Base-by-base conservation (phyloP, 2,329 filamentous ascomycete genomes). In the Aspergillus fumigatus region DNA sequence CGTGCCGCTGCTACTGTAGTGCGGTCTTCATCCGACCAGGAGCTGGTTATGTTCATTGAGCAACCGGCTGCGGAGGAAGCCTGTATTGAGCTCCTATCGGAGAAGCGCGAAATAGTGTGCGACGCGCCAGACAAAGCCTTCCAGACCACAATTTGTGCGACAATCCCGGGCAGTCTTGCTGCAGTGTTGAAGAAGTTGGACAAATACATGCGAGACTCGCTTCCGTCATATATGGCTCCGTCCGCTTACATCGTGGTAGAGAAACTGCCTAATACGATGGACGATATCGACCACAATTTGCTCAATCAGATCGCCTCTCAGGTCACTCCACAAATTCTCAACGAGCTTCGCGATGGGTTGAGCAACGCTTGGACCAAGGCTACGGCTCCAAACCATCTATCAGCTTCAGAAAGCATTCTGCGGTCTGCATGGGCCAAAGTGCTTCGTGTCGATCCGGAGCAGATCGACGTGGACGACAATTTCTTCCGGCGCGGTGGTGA, bases 401-500 rank as follows among this genome's bases (percentile, higher is more conserved):
- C 72, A n/a, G 59, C 60, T 0, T 52, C 68, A 10, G 75, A 79
- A 55, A 59, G 57, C 5, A 74, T 76, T 27, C 57, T 78, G 6
- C 67, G 58, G n/a, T 56, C 61, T n/a, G 57, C 67, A 6, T 71
- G 70, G 69, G 67, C 70, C 1, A 62, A 62, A 8, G 65, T 71
- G 6, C 63, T 71, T 17, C 53, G 62, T 14, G 48, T 71, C 4
- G 35, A n/a, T 2, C 49, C 55, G 0, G 65, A 79, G 2, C 71
- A 78, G 1, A 82, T 85, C 19, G 75, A 79, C 1, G 69, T 80
- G 1, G 78, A 84, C 10, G 80, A 85, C 62, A 83, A 80, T 70
- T 86, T 86, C 70, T 85, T 86, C 75, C 77, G 78, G 3, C 76
- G 85, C 0, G 83, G 84, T 1, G 84, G 84, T 21, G 83, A 86